Percentiles rank a stretch among this genome's conserved stretches.
Evolutionary conservation across 345 rosid species (phyloP).

Genomic region (Garcia nutans): DNA sequence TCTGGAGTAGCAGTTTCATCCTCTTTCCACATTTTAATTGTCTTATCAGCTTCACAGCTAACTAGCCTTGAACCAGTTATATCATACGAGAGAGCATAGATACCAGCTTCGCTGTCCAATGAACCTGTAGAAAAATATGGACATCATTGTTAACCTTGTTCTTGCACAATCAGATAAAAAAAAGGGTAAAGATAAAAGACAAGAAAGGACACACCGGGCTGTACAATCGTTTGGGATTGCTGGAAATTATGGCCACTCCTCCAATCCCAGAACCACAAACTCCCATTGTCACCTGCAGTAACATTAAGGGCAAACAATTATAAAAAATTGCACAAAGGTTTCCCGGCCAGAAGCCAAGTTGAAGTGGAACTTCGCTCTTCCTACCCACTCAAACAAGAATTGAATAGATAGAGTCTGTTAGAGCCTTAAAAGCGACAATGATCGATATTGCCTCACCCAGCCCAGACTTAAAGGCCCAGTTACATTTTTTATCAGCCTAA

Average conservation of each 20-base stretch:
- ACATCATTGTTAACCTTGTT: not conserved
- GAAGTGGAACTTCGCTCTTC: not conserved
- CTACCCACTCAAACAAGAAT: not conserved
- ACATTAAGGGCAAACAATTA: constrained; percentile 1
- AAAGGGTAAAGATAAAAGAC: not conserved
- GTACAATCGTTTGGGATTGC: constrained; percentile 91
- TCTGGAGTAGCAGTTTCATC: constrained; percentile 90
- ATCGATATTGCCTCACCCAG: not conserved
- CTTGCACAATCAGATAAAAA: not conserved
- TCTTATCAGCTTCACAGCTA: constrained; percentile 92
- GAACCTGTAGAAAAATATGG: constrained; percentile 56
- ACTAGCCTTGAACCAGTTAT: constrained; percentile 81
- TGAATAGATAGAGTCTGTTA: not conserved
- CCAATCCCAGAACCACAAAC: constrained; percentile 99
- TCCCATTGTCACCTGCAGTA: constrained; percentile 87
- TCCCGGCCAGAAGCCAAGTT: not conserved
- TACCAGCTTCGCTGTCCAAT: constrained; percentile 98
- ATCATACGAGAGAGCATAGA: constrained; percentile 77
- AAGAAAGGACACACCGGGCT: constrained; percentile 56
- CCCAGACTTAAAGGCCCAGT: not conserved
- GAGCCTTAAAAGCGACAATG: not conserved
- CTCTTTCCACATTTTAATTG: constrained; percentile 99
- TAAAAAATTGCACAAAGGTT: not conserved
- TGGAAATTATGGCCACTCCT: constrained; percentile 97
- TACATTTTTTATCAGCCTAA: not conserved